phyloP scores from a whole-genome alignment of 2,329 filamentous ascomycete species.

The Fusarium beomiforme region DNA sequence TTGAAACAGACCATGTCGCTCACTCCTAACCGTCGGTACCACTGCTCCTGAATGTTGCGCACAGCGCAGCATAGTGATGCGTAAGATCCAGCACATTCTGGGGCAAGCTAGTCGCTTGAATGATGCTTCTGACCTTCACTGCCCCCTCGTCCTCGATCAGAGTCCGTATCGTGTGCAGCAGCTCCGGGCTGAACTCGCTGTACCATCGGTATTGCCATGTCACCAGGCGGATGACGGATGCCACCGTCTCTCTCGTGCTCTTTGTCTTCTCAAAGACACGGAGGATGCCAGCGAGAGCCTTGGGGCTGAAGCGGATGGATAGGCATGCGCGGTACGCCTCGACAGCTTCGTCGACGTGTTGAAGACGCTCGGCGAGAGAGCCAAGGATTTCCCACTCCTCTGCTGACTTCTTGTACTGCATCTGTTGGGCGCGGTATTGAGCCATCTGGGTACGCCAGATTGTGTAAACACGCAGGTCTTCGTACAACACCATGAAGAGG shows the following conservation, averaged over 20 bases:
- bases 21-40: conserved; percentile 79
- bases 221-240: conserved; percentile 87
- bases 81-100: conserved; percentile 94
- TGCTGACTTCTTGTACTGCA: conserved; percentile 95
- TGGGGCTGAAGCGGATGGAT: conserved; percentile 88
- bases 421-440: conserved; percentile 90
- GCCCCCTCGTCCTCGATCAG: conserved; percentile 98
- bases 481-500: conserved; percentile 98
- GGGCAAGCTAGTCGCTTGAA: conserved; percentile 93
- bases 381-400: conserved; percentile 99
- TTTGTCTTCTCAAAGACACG: conserved; percentile 80
- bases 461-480: conserved; percentile 97
- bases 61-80: conserved; percentile 94
- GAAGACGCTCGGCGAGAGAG: conserved; percentile 88
- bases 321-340: conserved; percentile 94
- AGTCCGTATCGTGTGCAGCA: conserved; percentile 87
- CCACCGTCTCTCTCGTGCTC: conserved; percentile 83
- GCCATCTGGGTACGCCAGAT: conserved; percentile 99
- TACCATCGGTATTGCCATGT: conserved; percentile 99
- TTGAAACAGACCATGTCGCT: conserved; percentile 6
- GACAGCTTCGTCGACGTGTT: conserved; percentile 89
- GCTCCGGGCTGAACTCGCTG: conserved; percentile 95
- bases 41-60: conserved; percentile 93
- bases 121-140: conserved; percentile 96
- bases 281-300: conserved; percentile 87